Conservation (phyloP, 139 green algal genomes). For the Yamagishiella unicocca region DNA sequence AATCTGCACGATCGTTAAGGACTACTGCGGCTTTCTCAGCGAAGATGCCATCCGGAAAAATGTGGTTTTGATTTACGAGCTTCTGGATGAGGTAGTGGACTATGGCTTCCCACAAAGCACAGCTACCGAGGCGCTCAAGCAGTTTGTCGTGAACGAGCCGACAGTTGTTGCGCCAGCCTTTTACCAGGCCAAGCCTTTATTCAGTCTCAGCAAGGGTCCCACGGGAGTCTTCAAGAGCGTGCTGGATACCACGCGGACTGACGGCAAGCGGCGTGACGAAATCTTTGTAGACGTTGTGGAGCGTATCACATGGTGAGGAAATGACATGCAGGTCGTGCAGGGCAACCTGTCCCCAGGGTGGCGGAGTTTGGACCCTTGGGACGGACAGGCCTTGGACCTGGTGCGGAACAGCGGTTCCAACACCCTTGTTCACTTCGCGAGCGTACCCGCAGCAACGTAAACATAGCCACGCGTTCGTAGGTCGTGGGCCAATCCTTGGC, state of each 20-base stretch:
- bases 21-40: conserved; percentile 73
- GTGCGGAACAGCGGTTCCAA: too few relatives aligned
- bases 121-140: conserved; percentile 91
- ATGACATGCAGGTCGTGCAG: neutral
- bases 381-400: too few relatives aligned
- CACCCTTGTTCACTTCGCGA: too few relatives aligned
- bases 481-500: too few relatives aligned
- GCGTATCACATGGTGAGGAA: conserved; percentile 80
- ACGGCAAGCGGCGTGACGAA: conserved; percentile 81
- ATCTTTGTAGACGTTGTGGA: conserved; percentile 99
- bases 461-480: too few relatives aligned
- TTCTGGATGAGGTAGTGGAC: conserved; percentile 96
- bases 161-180: conserved; percentile 65
- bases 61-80: conserved; percentile 97
- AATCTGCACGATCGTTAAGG: conserved; percentile 90
- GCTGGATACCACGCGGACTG: conserved; percentile 85
- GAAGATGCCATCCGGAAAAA: conserved; percentile 97
- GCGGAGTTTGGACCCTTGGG: too few relatives aligned
- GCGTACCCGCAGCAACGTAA: too few relatives aligned
- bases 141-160: conserved; percentile 95
- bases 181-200: conserved; percentile 36
- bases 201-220: conserved; percentile 65
- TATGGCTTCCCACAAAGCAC: conserved; percentile 92
- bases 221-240: conserved; percentile 91
- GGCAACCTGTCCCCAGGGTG: neutral